Conservation (phyloP, 306 rosid species). For the Glycyrrhiza uralensis region DNA sequence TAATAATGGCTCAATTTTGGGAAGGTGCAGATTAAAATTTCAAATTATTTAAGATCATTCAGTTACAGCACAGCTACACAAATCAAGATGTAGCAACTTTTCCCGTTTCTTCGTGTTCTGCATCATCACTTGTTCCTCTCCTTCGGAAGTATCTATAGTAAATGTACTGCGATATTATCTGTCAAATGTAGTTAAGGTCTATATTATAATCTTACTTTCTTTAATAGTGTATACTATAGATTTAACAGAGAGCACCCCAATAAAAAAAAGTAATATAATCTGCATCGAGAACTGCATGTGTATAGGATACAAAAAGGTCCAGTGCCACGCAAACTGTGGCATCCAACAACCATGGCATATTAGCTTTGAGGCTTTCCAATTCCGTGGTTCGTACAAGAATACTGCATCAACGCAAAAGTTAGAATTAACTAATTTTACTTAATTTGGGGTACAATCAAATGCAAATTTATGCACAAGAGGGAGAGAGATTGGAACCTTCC, state of each 20-base stretch:
- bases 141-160: slow-evolving; percentile 44
- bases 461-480: not conserved
- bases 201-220: not conserved
- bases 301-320: slow-evolving; percentile 83
- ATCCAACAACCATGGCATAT: slow-evolving; percentile 91
- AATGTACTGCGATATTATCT: slow-evolving; percentile 69
- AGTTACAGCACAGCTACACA: not conserved
- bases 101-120: slow-evolving; percentile 32
- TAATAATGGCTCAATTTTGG: not conserved
- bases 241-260: not conserved
- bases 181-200: slow-evolving; percentile 39
- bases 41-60: not conserved
- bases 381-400: slow-evolving; percentile 67
- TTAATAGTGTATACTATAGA: not conserved
- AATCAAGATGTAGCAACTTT: slow-evolving; percentile 30
- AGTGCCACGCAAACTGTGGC: slow-evolving; percentile 73
- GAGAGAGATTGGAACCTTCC: slow-evolving; percentile 49
- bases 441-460: not conserved
- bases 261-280: not conserved
- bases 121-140: slow-evolving; percentile 3
- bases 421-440: not conserved
- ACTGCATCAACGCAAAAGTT: slow-evolving; percentile 39
- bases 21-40: not conserved
- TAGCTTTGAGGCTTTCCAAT: slow-evolving; percentile 67
- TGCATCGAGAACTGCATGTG: not conserved